A percentile compares a stretch with the other conserved stretches of the same genome.
These are phyloP conservation scores for Pulveroboletus sp. DNA, from an alignment of 768 basidiomycete species.

Conservation along the genomic window DNA sequence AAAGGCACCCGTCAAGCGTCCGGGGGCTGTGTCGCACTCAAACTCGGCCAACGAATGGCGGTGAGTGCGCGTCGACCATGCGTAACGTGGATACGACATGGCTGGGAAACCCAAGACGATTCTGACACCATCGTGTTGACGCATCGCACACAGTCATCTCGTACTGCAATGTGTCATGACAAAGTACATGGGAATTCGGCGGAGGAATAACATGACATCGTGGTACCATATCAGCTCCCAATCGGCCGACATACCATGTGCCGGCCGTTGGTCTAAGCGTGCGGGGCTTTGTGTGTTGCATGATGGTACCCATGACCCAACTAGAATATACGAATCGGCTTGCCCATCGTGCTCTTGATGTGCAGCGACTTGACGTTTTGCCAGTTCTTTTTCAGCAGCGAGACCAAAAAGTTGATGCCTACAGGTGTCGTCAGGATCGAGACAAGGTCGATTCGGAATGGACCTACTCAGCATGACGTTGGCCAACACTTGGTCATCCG, in stretches of 20 bases:
- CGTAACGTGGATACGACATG: neutral
- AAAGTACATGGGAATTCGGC: conserved; percentile 21
- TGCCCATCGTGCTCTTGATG: conserved; percentile 99
- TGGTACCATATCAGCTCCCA: conserved; percentile 77
- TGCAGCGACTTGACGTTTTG: conserved; percentile 99
- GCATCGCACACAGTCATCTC: too few species aligned
- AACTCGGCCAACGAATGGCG: too few species aligned
- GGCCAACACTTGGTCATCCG: conserved; percentile 91
- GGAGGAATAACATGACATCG: conserved; percentile 15
- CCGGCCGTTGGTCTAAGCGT: conserved; percentile 96
- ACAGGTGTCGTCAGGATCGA: conserved; percentile 2
- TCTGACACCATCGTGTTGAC: too few species aligned
- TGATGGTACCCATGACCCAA: conserved; percentile 42
- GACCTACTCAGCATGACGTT: conserved; percentile 95
- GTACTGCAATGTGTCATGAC: neutral
- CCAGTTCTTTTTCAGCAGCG: conserved; percentile 99
- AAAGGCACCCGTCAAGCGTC: conserved; percentile 12
- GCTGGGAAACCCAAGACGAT: conserved; percentile 11
- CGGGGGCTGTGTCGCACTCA: conserved; percentile 20
- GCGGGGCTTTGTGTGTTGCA: conserved; percentile 97
- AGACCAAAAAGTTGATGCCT: conserved; percentile 99
- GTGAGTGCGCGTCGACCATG: neutral
- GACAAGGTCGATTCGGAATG: neutral
- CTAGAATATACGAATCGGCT: conserved; percentile 93
- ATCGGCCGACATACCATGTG: conserved; percentile 69